Evolutionary conservation across 495 filamentous ascomycete species (phyloP).

Genomic region (Letharia columbiana): DNA sequence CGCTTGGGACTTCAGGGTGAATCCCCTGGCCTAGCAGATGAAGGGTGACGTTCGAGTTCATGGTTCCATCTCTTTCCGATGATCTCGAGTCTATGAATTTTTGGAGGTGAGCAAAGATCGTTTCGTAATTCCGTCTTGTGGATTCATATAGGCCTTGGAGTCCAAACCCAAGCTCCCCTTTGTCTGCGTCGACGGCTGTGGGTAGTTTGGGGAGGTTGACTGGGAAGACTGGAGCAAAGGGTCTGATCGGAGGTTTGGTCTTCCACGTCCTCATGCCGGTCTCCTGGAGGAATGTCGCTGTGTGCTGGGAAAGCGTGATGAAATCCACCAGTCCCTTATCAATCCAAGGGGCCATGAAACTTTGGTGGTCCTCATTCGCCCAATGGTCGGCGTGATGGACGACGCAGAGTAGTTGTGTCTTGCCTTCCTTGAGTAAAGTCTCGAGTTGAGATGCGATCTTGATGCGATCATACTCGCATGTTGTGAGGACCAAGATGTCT

Average conservation of each 20-base stretch:
- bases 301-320: slow-evolving; percentile 24
- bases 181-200: neutral
- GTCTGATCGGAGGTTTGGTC: slow-evolving; percentile 6
- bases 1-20: slow-evolving; percentile 18
- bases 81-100: slow-evolving; percentile 4
- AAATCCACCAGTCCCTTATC: slow-evolving; percentile 23
- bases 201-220: slow-evolving; percentile 18
- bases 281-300: slow-evolving; percentile 19
- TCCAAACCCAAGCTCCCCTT: slow-evolving; percentile 22
- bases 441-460: slow-evolving; percentile 8
- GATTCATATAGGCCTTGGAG: slow-evolving; percentile 26
- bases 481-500: slow-evolving; percentile 25
- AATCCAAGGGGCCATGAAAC: slow-evolving; percentile 17
- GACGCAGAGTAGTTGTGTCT: slow-evolving; percentile 26
- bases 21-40: slow-evolving; percentile 24
- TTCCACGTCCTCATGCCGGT: slow-evolving; percentile 20
- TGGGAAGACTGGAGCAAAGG: slow-evolving; percentile 20
- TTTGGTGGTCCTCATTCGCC: slow-evolving; percentile 15
- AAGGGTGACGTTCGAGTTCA: slow-evolving; percentile 12
- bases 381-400: slow-evolving; percentile 27
- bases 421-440: slow-evolving; percentile 19
- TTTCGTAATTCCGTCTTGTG: slow-evolving; percentile 22
- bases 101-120: neutral
- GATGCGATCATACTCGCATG: slow-evolving; percentile 25
- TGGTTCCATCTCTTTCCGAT: neutral